These are phyloP conservation scores for Neonectria coccinea DNA, from an alignment of 2,329 filamentous ascomycete species.

Conservation along the genomic window DNA sequence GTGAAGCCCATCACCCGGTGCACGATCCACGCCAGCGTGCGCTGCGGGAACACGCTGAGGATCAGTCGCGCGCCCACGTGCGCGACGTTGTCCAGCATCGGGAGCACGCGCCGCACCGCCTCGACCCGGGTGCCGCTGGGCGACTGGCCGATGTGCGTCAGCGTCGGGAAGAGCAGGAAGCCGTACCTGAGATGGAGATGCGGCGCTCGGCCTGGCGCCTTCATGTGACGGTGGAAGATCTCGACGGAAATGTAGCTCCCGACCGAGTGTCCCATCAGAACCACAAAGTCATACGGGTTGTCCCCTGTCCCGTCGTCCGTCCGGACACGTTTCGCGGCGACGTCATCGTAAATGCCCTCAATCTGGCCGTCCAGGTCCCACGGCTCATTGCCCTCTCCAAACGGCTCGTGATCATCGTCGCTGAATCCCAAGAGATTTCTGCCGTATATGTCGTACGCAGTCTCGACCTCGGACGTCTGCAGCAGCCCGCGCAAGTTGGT, in stretches of 20 bases:
- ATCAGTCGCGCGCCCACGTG: constrained; percentile 56
- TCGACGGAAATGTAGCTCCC: constrained; percentile 79
- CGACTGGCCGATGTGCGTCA: constrained; percentile 76
- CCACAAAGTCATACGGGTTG: constrained; percentile 65
- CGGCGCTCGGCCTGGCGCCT: constrained; percentile 49
- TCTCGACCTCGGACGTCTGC: constrained; percentile 53
- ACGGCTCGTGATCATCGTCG: constrained; percentile 63
- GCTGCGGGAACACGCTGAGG: constrained; percentile 56
- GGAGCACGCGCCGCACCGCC: constrained; percentile 54
- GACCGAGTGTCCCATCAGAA: constrained; percentile 80
- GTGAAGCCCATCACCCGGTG: constrained; percentile 60
- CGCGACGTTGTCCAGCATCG: constrained; percentile 56
- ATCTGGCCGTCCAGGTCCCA: constrained; percentile 68
- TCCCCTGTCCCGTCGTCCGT: constrained; percentile 42
- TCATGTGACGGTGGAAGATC: constrained; percentile 68
- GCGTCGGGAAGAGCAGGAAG: constrained; percentile 79
- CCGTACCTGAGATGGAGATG: constrained; percentile 61
- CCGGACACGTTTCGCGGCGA: constrained; percentile 49
- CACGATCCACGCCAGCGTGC: constrained; percentile 58
- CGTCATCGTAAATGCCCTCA: constrained; percentile 53
- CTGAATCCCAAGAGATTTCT: constrained; percentile 70
- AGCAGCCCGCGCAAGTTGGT: constrained; percentile 66
- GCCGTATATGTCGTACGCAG: constrained; percentile 67
- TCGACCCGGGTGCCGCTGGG: constrained; percentile 64
- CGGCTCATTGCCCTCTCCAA: constrained; percentile 56